Evolutionary conservation across 306 rosid species (phyloP), one percentile per base, ranked within the genome.

Genomic region (Vigna trinervia): DNA sequence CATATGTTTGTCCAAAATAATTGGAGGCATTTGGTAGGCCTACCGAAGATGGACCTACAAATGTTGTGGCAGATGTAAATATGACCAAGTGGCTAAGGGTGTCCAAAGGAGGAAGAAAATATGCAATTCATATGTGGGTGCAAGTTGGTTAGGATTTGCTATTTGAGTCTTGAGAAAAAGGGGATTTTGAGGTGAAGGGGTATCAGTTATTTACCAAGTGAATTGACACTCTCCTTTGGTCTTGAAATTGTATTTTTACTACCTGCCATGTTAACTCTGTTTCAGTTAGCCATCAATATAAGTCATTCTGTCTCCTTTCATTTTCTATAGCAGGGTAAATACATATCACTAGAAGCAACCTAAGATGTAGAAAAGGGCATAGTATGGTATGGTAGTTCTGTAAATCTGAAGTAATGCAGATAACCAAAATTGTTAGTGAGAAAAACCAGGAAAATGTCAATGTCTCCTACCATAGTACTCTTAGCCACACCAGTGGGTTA

Each of bases 291-390:
- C 28, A 54, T 7, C 12, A 19, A 26, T 59, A 28, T 26, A 2
- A 58, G 38, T 58, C 4, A 12, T 17, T 59, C 3, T 23, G 20
- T 19, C 19, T 28, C 11, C 39, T 59, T 28, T 28, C 14, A 13
- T 12, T 50, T 30, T 36, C 65, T 12, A 39, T 22, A 20, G 39
- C 43, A 73, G 30, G 17, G 12, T 36, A 72, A 46, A 47, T 45
- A 66, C 23, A 38, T 38, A 48, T 62, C 48, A 48, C 6, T 46
- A n/a, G 17, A 48, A 10, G 38, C 43, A 59, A 20, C 60, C n/a
- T 39, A 60, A 47, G 65, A 59, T 69, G 67, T 63, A 64, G 66
- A 75, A 68, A 75, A 39, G 28, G 77, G 10, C 68, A 45, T 19
- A 36, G 11, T 38, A 75, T 58, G 32, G 43, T 58, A 58, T 26